phyloP scores from a whole-genome alignment of 1,139 yeast species.

The Scheffersomyces illinoinensis region DNA sequence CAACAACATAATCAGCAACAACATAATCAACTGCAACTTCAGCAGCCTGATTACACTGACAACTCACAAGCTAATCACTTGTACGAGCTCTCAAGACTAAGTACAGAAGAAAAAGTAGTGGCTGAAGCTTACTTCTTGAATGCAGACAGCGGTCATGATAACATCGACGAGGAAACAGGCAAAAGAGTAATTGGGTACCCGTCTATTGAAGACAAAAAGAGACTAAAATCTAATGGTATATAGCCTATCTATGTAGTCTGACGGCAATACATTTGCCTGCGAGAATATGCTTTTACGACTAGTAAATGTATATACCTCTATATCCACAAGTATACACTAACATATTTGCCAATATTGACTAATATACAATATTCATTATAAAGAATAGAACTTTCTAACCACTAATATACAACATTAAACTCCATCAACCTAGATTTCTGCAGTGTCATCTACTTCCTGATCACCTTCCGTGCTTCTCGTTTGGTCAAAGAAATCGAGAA shows the following conservation, averaged over 20 bases:
- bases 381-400: background rate
- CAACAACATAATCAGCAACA: background rate
- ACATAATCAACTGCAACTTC: background rate
- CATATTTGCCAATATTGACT: background rate
- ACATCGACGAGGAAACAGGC: background rate
- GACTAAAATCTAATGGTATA: background rate
- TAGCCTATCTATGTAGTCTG: background rate
- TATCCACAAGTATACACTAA: background rate
- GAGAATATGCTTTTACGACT: background rate
- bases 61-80: slow-evolving; percentile 8
- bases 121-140: slow-evolving; percentile 6
- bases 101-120: slow-evolving; percentile 4
- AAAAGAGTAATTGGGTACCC: background rate
- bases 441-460: slow-evolving; percentile 10
- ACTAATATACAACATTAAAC: slow-evolving; percentile 1
- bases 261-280: background rate
- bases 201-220: background rate
- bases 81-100: slow-evolving; percentile 9
- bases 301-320: background rate
- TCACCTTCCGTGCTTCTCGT: slow-evolving; percentile 18
- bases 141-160: slow-evolving; percentile 5
- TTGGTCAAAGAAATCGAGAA: slow-evolving; percentile 58
- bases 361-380: background rate
- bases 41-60: slow-evolving; percentile 1
- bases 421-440: background rate